A percentile compares a stretch with the other conserved stretches of the same genome.
Conservation (phyloP, 805 yeast genomes). For the Metschnikowia hibisci region DNA sequence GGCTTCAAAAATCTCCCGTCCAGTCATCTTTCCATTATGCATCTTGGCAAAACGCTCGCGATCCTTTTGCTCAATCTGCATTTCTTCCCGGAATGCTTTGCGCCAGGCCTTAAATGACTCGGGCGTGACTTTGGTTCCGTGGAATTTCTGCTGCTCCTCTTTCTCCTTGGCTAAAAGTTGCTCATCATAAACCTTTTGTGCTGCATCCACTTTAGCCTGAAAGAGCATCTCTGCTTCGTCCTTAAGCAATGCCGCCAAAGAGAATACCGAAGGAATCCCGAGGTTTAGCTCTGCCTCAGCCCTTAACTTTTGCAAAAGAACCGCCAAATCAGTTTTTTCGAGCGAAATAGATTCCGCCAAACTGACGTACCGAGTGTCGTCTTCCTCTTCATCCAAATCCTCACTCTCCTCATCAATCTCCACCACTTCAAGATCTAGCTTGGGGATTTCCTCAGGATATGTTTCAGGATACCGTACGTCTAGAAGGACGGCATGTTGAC, state of each 20-base stretch:
- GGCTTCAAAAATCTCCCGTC: constrained; percentile 82
- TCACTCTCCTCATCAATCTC: constrained; percentile 37
- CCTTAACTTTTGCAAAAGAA: constrained; percentile 37
- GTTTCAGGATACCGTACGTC: constrained; percentile 68
- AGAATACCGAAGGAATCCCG: constrained; percentile 90
- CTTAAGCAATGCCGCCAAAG: constrained; percentile 70
- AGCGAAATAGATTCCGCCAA: constrained; percentile 59
- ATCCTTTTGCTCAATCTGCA: constrained; percentile 62
- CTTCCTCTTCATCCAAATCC: constrained; percentile 28
- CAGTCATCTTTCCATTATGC: constrained; percentile 77
- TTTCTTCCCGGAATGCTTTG: constrained; percentile 60
- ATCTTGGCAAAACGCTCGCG: constrained; percentile 48
- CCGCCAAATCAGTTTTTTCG: constrained; percentile 43
- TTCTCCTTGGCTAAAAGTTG: constrained; percentile 61
- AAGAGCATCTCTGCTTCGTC: constrained; percentile 75
- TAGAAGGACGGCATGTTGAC: constrained; percentile 53
- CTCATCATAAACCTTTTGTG: constrained; percentile 57
- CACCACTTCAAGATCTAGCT: constrained; percentile 38
- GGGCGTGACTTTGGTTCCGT: constrained; percentile 83
- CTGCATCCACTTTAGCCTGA: constrained; percentile 48
- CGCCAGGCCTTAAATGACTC: constrained; percentile 80
- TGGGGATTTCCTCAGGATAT: constrained; percentile 82
- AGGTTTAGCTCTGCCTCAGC: constrained; percentile 71
- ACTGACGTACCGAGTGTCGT: constrained; percentile 40
- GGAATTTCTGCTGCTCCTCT: constrained; percentile 84